Evolutionary conservation across 768 basidiomycete species (phyloP).

Genomic region (Gymnopilus dilepis): DNA sequence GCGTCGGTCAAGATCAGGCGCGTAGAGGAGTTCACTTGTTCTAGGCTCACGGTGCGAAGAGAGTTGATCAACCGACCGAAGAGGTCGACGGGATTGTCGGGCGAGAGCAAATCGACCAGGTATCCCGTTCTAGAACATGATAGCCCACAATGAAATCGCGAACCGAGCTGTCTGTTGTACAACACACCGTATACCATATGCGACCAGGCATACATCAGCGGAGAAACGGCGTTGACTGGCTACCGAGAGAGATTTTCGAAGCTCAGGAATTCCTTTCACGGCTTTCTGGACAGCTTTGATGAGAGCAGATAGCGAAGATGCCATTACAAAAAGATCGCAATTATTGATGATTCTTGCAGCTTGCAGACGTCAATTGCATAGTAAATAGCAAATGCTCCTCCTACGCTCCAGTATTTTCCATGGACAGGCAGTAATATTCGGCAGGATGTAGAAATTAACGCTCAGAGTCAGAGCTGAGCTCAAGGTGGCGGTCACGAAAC

Average conservation of each 20-base stretch:
- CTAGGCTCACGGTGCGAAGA: slow-evolving; percentile 43
- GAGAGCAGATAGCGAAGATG: background rate
- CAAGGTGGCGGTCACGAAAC: background rate
- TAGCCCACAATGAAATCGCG: background rate
- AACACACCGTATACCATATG: slow-evolving; percentile 20
- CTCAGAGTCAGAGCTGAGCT: background rate
- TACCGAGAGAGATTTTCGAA: slow-evolving; percentile 17
- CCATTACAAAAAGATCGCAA: background rate
- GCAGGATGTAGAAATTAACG: too few relatives aligned
- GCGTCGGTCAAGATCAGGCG: background rate
- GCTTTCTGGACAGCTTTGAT: slow-evolving; percentile 6
- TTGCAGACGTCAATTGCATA: too few relatives aligned
- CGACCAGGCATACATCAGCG: slow-evolving; percentile 19
- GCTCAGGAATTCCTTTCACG: slow-evolving; percentile 1
- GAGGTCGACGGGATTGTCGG: slow-evolving; percentile 37
- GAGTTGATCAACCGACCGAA: slow-evolving; percentile 41
- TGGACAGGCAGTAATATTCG: too few relatives aligned
- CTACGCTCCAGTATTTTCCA: too few relatives aligned
- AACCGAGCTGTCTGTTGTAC: background rate
- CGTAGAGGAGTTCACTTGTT: background rate
- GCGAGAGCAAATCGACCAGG: slow-evolving; percentile 53
- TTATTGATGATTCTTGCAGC: too few relatives aligned
- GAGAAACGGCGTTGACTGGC: slow-evolving; percentile 14
- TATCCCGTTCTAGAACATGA: slow-evolving; percentile 45
- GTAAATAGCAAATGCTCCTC: too few relatives aligned